A percentile compares a stretch with the other conserved stretches of the same genome.
Conservation (phyloP, 768 basidiomycete genomes). For the Boletus barrowsii region DNA sequence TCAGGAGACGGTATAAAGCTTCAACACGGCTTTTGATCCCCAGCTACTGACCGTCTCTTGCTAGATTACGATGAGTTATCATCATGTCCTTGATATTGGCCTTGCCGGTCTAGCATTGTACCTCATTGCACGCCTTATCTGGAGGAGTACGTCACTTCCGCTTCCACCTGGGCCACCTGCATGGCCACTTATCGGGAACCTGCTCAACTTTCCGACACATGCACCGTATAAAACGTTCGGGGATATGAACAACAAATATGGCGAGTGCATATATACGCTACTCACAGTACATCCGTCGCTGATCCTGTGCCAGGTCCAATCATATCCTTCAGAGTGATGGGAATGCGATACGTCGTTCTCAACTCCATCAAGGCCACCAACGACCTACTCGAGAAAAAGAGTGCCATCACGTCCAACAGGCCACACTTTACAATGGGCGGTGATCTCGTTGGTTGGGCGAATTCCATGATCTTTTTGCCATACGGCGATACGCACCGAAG, state of each 20-base stretch:
- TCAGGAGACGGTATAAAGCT: neutral
- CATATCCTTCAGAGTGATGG: slow-evolving; percentile 28
- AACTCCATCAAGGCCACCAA: slow-evolving; percentile 38
- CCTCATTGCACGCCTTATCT: neutral
- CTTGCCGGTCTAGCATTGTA: slow-evolving; percentile 12
- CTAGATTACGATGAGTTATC: too few species aligned
- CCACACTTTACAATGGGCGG: slow-evolving; percentile 10
- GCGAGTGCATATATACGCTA: slow-evolving; percentile 27
- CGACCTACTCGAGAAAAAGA: slow-evolving; percentile 14
- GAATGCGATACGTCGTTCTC: slow-evolving; percentile 46
- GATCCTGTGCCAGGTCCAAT: slow-evolving; percentile 18
- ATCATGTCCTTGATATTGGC: neutral
- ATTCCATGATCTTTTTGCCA: slow-evolving; percentile 2
- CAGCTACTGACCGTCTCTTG: neutral
- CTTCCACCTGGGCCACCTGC: slow-evolving; percentile 13
- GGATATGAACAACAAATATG: slow-evolving; percentile 39
- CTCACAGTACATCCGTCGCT: neutral
- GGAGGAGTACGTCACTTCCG: neutral
- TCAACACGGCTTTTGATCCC: too few species aligned
- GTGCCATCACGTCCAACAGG: slow-evolving; percentile 2
- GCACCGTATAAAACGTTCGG: slow-evolving; percentile 51
- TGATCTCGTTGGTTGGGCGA: slow-evolving; percentile 20
- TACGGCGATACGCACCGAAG: slow-evolving; percentile 5
- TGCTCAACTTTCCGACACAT: slow-evolving; percentile 51
- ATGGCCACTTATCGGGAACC: slow-evolving; percentile 49